These are phyloP conservation scores for Gnomoniopsis smithogilvyi DNA, from an alignment of 2,329 filamentous ascomycete genomes.

Conservation along the genomic window DNA sequence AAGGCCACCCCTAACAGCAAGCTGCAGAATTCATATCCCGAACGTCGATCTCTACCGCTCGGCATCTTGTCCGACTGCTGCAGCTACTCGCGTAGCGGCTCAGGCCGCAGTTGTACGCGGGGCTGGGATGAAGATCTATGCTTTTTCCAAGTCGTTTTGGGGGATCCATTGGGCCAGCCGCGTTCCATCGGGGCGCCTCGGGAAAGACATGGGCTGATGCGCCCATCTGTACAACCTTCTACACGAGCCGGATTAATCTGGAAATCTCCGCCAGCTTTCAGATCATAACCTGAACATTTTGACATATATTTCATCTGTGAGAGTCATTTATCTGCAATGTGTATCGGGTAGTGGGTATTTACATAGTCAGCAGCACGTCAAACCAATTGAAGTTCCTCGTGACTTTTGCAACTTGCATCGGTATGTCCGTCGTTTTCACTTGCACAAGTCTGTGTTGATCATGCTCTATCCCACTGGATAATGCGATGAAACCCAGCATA, in stretches of 20 bases:
- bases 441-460: too few species aligned
- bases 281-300: not conserved
- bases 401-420: conserved; percentile 36
- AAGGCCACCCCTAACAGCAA: not conserved
- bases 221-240: not conserved
- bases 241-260: conserved; percentile 6
- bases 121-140: conserved; percentile 1
- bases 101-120: not conserved
- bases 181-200: conserved; percentile 8
- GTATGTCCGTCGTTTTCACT: too few species aligned
- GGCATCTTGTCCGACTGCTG: not conserved
- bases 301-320: conserved; percentile 13
- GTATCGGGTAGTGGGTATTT: not conserved
- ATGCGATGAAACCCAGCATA: too few species aligned
- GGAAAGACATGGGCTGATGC: conserved; percentile 16
- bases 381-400: conserved; percentile 30
- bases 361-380: conserved; percentile 3
- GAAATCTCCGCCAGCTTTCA: not conserved
- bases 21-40: not conserved
- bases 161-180: conserved; percentile 10
- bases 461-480: too few species aligned
- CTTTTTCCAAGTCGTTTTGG: not conserved
- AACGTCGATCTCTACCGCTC: not conserved
- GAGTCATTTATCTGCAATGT: too few species aligned
- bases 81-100: not conserved